Evolutionary conservation across 139 green algal species (phyloP), one percentile per base, ranked within the genome.

Genomic region (Micromonas commoda): DNA sequence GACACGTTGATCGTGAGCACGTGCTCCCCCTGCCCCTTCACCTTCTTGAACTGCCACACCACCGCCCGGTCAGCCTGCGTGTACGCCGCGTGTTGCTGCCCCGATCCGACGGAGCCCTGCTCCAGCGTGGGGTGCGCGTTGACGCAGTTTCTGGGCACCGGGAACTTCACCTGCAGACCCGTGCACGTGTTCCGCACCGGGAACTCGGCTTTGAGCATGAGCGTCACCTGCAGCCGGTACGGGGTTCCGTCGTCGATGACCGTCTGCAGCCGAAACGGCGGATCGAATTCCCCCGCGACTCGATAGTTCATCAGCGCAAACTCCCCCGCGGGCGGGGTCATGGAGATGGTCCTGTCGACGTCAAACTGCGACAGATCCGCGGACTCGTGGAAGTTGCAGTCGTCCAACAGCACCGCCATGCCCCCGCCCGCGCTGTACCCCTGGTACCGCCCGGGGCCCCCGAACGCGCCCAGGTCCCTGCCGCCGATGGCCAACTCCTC

Each of bases 291-390:
- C 77, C 93, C 85, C 31, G 57, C 19, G 13, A 23, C n/a, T 21
- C 74, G 33, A 87, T 98, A 98, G 80, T 94, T 97, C 85, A 97
- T 93, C 24, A 97, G 84, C 13, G 88, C 87, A 88, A 97, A 97
- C 85, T 98, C 93, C 20, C 91, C 87, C 28, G 85, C 69, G 32
- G 80, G 77, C 39, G 83, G 83, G 4, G 68, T 63, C 64, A 99
- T 87, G 72, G 86, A 87, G 73, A 99, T 88, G n/a, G 88, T 91
- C 19, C 92, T 85, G 71, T 98, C 94, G 1, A 87, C 67, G 51
- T 98, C 95, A 82, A 98, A 98, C 3, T 77, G 64, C 37, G 90
- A 69, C 33, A 93, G 77, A 37, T 90, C 80, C 67, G 89, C 91
- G 53, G 66, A 81, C 51, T 86, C 81, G 78, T 98, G 92, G 81